A percentile compares a stretch with the other conserved stretches of the same genome.
Evolutionary conservation across 176 grass and related monocot species (phyloP).

Genomic region (Carex parvula): DNA sequence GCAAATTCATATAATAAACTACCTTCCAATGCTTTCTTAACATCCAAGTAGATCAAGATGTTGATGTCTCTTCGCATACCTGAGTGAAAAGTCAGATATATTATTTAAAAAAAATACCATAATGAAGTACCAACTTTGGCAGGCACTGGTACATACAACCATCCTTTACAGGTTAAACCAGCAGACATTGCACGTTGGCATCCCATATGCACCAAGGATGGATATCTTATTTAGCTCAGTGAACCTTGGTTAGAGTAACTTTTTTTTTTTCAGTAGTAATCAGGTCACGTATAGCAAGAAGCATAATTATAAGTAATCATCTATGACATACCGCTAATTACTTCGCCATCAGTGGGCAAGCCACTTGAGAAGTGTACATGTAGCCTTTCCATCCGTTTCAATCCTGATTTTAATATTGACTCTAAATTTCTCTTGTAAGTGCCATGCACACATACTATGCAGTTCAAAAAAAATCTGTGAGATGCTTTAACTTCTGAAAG

Average conservation of each 20-base stretch:
- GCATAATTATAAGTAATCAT: background rate
- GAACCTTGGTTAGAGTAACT: background rate
- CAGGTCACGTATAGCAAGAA: background rate
- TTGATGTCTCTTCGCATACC: slow-evolving; percentile 73
- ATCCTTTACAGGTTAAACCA: background rate
- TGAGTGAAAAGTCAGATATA: slow-evolving; percentile 18
- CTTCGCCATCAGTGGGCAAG: slow-evolving; percentile 60
- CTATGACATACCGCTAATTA: slow-evolving; percentile 63
- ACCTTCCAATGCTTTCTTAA: slow-evolving; percentile 72
- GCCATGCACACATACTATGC: slow-evolving; percentile 78
- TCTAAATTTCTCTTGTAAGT: slow-evolving; percentile 74
- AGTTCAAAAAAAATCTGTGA: slow-evolving; percentile 31
- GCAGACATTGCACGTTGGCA: background rate
- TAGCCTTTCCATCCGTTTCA: slow-evolving; percentile 69
- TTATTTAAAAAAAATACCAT: background rate
- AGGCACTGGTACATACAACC: background rate
- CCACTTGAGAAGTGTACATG: slow-evolving; percentile 91
- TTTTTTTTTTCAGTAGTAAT: background rate
- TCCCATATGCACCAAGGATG: background rate
- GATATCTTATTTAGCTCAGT: slow-evolving; percentile 16
- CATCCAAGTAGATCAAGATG: slow-evolving; percentile 78
- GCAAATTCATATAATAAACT: background rate
- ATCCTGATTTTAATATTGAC: slow-evolving; percentile 64
- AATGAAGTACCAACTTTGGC: background rate
- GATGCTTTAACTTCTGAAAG: slow-evolving; percentile 23